Evolutionary conservation across 1,284 basidiomycete genomes (phyloP), one percentile per base, ranked within the genome.

Genomic region (Trametes hirsuta): DNA sequence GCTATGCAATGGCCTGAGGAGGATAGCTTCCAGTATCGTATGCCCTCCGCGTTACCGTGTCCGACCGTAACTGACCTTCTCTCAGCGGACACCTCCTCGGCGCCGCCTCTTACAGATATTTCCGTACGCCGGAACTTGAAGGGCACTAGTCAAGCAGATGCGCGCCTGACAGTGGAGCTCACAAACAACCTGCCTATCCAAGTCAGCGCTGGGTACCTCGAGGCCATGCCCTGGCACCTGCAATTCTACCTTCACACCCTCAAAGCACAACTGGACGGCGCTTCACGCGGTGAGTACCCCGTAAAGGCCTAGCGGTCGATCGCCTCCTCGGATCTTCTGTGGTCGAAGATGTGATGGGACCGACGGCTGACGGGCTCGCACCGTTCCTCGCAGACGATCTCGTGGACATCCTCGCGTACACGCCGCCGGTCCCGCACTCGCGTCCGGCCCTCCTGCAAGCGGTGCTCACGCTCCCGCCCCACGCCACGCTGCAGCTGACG

Each of bases 141-240:
- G 40, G 91, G 94, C 4, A 81, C 87, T 9, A 88, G 86, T 52
- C 96, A 97, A 71, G 90, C 84, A 24, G 84, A 78, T 60, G 94
- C 94, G 1, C 80, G 82, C 25, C 84, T 99, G 15, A 82, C 84
- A 36, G 75, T 97, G 6, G 79, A 81, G 22, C 75, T 98, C 50
- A 80, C 73, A 14, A 98, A 98, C 72, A 81, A 86, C 53, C 77
- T 79, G 18, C 69, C 81, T 6, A 66, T 72, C 0, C 71, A 81
- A 1, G 74, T 89, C 35, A 76, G 81, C 34, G 81, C 89, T 0
- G 75, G 90, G 8, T 98, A 97, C 76, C 83, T 94, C 53, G 97
- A 99, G 74, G 90, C 91, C 1, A 88, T 97, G 81, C 97, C 97
- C 3, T 97, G 95, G 88, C 90, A 95, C 70, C 82, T 98, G 50